Evolutionary conservation across 768 basidiomycete species (phyloP).

Genomic region (Leccinum imitatum): DNA sequence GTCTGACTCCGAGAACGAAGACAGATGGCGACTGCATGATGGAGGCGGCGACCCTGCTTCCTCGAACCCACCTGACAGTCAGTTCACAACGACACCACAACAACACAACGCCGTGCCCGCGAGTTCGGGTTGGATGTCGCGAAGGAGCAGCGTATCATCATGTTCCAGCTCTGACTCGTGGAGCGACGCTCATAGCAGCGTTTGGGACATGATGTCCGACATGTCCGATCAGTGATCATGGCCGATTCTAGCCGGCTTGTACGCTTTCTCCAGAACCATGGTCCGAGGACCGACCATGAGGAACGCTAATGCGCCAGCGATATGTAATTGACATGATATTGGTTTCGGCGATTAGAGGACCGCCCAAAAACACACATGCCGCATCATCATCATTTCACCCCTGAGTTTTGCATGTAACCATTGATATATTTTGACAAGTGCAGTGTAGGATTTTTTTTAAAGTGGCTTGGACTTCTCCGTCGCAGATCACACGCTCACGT

Average conservation of each 20-base stretch:
- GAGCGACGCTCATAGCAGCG: slow-evolving; percentile 29
- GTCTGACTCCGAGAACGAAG: slow-evolving; percentile 20
- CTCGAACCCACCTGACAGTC: neutral
- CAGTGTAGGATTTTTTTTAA: neutral
- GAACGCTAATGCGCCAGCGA: neutral
- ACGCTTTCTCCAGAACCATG: neutral
- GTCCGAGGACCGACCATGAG: neutral
- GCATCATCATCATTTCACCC: neutral
- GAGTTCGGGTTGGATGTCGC: slow-evolving; percentile 1
- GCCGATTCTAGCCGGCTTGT: neutral
- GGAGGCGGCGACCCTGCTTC: neutral
- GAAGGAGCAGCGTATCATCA: slow-evolving; percentile 18
- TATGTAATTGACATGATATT: neutral
- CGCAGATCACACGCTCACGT: neutral
- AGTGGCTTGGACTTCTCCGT: neutral
- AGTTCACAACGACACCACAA: neutral
- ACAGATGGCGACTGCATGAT: neutral
- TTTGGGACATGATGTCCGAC: slow-evolving; percentile 29
- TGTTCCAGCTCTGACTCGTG: slow-evolving; percentile 22
- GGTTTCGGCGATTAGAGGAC: neutral
- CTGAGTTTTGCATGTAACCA: slow-evolving; percentile 8
- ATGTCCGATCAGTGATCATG: slow-evolving; percentile 3
- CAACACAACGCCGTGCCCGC: neutral
- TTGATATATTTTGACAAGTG: neutral
- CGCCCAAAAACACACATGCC: neutral